A percentile compares a stretch with the other conserved stretches of the same genome.
Conservation (phyloP, 75 land plant species). For the Isoetes taiwanensis region DNA sequence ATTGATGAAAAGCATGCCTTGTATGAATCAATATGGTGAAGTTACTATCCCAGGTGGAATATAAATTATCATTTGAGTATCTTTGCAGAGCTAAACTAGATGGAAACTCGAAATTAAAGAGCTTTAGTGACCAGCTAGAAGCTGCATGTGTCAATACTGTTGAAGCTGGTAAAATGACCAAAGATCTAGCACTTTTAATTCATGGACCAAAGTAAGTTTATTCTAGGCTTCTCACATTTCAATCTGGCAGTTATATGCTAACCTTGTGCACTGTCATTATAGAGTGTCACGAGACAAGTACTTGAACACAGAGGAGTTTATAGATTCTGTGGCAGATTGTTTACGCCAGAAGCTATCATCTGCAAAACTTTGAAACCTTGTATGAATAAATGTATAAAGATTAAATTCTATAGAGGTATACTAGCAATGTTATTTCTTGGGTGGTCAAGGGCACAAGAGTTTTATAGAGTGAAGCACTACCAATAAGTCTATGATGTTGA, state of each 20-base stretch:
- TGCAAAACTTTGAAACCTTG: too few species aligned
- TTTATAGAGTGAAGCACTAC: too few species aligned
- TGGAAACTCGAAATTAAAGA: conserved; percentile 28
- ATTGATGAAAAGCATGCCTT: too few species aligned
- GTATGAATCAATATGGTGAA: too few species aligned
- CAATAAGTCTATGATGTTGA: too few species aligned
- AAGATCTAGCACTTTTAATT: conserved; percentile 63
- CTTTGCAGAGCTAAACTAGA: conserved; percentile 52
- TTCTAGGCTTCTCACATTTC: too few species aligned
- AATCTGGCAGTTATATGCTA: too few species aligned
- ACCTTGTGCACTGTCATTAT: not conserved
- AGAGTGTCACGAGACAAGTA: conserved; percentile 26
- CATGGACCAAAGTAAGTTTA: conserved; percentile 62
- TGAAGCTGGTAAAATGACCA: conserved; percentile 81
- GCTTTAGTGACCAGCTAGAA: conserved; percentile 51
- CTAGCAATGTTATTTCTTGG: too few species aligned
- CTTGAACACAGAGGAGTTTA: conserved; percentile 59
- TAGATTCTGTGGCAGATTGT: conserved; percentile 47
- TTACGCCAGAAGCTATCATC: not conserved
- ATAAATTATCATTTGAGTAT: conserved; percentile 1
- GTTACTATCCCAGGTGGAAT: too few species aligned
- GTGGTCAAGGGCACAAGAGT: too few species aligned
- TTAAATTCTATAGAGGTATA: too few species aligned
- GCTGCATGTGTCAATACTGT: conserved; percentile 64
- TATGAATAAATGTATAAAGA: too few species aligned